Evolutionary conservation across 2,329 filamentous ascomycete species (phyloP).

Genomic region (Neopestalotiopsis sp.): DNA sequence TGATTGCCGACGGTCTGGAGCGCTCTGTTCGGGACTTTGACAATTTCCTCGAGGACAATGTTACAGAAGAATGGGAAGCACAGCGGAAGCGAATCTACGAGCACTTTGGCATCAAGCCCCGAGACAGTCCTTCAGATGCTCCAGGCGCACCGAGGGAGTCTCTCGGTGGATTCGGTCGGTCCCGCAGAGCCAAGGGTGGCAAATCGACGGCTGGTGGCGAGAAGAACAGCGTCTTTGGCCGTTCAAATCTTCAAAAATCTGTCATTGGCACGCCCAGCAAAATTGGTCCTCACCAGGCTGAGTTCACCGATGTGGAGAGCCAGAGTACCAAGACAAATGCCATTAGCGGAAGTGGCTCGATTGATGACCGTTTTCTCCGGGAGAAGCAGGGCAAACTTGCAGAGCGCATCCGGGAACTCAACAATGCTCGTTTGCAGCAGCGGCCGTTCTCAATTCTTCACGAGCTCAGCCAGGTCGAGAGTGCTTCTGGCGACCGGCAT

Average conservation of each 20-base stretch:
- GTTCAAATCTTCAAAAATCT: constrained; percentile 77
- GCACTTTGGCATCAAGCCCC: constrained; percentile 85
- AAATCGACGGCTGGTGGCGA: constrained; percentile 40
- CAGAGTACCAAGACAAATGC: constrained; percentile 53
- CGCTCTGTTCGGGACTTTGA: constrained; percentile 92
- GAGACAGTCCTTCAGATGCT: constrained; percentile 48
- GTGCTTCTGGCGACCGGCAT: constrained; percentile 71
- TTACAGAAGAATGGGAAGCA: constrained; percentile 94
- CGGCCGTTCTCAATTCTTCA: constrained; percentile 75
- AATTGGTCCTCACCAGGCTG: constrained; percentile 66
- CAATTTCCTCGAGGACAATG: constrained; percentile 89
- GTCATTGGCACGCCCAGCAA: constrained; percentile 82
- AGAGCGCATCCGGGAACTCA: constrained; percentile 79
- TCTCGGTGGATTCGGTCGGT: constrained; percentile 62
- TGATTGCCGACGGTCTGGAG: constrained; percentile 90
- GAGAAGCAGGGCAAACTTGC: constrained; percentile 86
- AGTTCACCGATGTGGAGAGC: constrained; percentile 73
- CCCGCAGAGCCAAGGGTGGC: constrained; percentile 47
- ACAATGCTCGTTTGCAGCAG: constrained; percentile 70
- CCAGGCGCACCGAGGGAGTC: constrained; percentile 49
- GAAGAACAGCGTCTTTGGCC: constrained; percentile 63
- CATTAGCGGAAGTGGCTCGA: constrained; percentile 53
- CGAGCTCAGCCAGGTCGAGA: constrained; percentile 77
- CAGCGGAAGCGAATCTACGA: constrained; percentile 93
- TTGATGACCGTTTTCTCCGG: constrained; percentile 76